Evolutionary conservation across 2,329 filamentous ascomycete genomes (phyloP), one percentile per base, ranked within the genome.

Genomic region (Cladosporium sp.): DNA sequence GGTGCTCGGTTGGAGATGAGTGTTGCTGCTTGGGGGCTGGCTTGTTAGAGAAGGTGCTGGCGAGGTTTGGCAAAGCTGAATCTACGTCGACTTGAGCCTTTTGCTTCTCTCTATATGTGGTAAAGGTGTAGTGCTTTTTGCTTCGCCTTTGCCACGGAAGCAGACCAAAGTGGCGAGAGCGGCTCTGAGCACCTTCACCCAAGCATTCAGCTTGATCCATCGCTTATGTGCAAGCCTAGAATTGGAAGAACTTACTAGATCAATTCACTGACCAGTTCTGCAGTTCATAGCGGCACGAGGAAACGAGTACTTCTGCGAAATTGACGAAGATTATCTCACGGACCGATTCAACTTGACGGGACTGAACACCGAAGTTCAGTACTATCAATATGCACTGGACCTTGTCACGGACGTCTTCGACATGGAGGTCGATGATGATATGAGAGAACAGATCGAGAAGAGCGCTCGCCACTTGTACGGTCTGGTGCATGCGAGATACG

Each of bases 281-380:
- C 66, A 98, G 93, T 98, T 98, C 70, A 96, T 97, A 63, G 96
- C 92, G 4, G 95, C 91, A 5, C 83, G 93, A 50, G 93, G 93
- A 58, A 97, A 98, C 72, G 93, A 98, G 69, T 98, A 98, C 73
- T 98, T 97, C 65, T 98, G 93, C 80, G 93, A 98, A 68, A 97
- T 98, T 63, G 93, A 98, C 71, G 93, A 98, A 69, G 93, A 98
- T 64, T 98, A 98, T 71, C 79, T 98, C 40, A 97, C 91, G 45
- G 93, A 98, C 69, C 85, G 93, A 43, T 98, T 98, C 80, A 98
- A 98, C 72, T 77, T 98, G 54, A 98, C 93, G 0, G 93, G 93
- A 32, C 80, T 98, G 43, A 96, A 97, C 72, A 92, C 89, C 30
- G 93, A 98, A 68, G 93, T 98, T 12, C 88, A 95, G 65, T 96